Base-by-base conservation (phyloP, 371 early-diverging fungal genomes). In the Saksenaea vasiformis region DNA sequence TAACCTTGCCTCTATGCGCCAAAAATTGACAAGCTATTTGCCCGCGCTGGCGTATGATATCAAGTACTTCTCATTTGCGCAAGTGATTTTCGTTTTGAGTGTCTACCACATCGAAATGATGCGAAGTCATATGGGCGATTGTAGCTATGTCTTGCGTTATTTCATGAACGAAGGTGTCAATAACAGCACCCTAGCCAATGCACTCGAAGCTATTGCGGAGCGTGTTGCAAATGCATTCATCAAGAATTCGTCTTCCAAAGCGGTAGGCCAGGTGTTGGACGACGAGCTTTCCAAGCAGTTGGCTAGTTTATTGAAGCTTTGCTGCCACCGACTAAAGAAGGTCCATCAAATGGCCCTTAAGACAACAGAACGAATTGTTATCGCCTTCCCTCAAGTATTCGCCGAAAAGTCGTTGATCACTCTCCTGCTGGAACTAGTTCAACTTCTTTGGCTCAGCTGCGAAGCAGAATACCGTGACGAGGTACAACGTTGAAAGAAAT, bases 81-180 rank as follows among this genome's bases (percentile, higher is more conserved):
- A 91, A 67, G 77, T 86, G 0, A 90, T 91, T 3, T 98, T 94
- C 72, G 83, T 96, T 22, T 81, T 94, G 28, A 86, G 94, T 3
- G 88, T 95, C 0, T 90, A 93, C 69, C 90, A 93, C 60, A 86
- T 95, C 38, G 98, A 98, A 70, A 80, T 85, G 27, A 85, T 93
- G 78, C 85, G 95, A 17, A 88, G 90, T 41, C 74, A 79, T 26
- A 79, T 86, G 47, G 87, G 94, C 11, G 83, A 90, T 66, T 88
- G 88, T 60, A 84, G 85, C 13, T 85, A 85, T 56, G 84, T 95
- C 36, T 70, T 93, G 24, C 84, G 84, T 53, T 97, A 97, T 70
- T 90, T 97, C 61, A 81, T 86, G 78, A 95, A 96, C 69, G 87
- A 92, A 44, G 91, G 94, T 3, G 88, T 93, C 47, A 88, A 85